These are phyloP conservation scores for Paecilomyces formosus DNA, from an alignment of 2,329 filamentous ascomycete genomes.

Conservation along the genomic window DNA sequence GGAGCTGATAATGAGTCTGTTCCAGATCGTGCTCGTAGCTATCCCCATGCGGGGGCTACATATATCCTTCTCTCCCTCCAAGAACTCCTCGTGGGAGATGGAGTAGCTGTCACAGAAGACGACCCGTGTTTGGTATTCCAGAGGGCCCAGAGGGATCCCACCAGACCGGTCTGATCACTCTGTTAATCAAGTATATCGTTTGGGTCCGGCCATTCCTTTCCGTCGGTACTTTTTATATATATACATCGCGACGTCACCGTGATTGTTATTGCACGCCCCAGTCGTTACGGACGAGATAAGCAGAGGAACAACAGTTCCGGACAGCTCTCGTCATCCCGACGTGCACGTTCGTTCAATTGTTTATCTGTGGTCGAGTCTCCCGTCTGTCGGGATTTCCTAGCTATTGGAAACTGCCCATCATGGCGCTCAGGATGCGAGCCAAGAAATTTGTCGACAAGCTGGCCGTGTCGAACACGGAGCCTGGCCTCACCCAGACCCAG, in stretches of 20 bases:
- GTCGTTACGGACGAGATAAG: neutral
- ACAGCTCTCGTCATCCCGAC: neutral
- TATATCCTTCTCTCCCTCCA: neutral
- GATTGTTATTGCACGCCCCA: neutral
- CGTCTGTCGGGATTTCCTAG: neutral
- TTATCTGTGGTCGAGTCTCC: neutral
- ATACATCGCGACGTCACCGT: neutral
- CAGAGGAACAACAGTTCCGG: neutral
- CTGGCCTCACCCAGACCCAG: slow-evolving; percentile 69
- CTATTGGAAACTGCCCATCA: neutral
- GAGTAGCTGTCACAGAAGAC: neutral
- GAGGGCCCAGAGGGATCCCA: neutral
- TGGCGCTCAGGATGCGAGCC: slow-evolving; percentile 16
- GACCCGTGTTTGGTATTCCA: neutral
- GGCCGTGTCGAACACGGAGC: slow-evolving; percentile 61
- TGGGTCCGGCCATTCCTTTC: neutral
- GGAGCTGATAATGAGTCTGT: neutral
- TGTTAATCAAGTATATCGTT: neutral
- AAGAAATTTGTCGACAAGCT: slow-evolving; percentile 46
- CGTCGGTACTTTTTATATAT: too few species aligned
- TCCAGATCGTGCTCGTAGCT: neutral
- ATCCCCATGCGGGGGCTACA: neutral
- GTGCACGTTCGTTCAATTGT: neutral
- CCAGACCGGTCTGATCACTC: neutral
- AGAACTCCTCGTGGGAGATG: neutral